Evolutionary conservation across 202 grass and related monocot species (phyloP).

Genomic region (Tripidium arundinaceum): DNA sequence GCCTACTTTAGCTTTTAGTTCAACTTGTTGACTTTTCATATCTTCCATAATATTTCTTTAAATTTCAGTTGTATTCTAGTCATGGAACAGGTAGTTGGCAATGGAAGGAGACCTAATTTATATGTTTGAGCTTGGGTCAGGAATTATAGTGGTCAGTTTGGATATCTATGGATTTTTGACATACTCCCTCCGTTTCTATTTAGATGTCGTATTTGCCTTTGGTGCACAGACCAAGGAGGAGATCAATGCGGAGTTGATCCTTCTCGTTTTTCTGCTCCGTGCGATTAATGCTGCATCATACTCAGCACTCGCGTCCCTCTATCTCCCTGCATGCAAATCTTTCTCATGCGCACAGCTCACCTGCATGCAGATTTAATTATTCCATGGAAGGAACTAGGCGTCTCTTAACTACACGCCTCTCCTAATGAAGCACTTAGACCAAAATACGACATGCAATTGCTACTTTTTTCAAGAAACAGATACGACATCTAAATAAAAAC

Average conservation of each 20-base stretch:
- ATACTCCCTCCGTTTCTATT: not conserved
- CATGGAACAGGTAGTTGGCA: not conserved
- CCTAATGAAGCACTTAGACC: not conserved
- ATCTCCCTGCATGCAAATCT: too few relatives aligned
- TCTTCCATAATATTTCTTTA: not conserved
- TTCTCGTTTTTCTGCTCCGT: not conserved
- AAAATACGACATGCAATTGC: not conserved
- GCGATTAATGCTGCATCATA: not conserved
- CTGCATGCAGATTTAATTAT: not conserved
- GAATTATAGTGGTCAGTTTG: not conserved
- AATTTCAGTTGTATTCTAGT: not conserved
- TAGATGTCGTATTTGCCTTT: not conserved
- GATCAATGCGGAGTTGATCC: not conserved
- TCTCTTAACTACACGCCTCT: not conserved
- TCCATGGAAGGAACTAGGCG: not conserved
- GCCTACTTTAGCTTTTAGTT: not conserved
- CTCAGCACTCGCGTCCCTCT: not conserved
- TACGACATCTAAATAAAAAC: not conserved
- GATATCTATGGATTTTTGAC: slow-evolving; percentile 1
- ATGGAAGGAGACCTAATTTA: not conserved
- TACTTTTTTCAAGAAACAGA: not conserved
- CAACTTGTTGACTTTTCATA: not conserved
- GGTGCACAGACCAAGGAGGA: not conserved
- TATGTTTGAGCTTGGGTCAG: slow-evolving; percentile 11
- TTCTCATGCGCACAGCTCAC: too few relatives aligned